Evolutionary conservation across 352 stramenopile species (phyloP), one percentile per base, ranked within the genome.

Genomic region (Globisporangium alternatum): DNA sequence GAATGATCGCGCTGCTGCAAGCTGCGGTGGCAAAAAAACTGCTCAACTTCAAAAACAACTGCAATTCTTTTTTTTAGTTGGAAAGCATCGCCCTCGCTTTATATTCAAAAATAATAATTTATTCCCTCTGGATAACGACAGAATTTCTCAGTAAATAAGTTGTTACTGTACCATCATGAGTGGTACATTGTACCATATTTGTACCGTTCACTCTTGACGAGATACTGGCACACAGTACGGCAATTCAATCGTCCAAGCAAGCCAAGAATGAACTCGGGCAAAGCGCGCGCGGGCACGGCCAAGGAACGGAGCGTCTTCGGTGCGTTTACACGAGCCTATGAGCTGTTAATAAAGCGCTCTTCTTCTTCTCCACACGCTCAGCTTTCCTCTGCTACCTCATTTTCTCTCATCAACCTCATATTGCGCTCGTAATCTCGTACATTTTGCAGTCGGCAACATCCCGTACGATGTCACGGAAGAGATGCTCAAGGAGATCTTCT

Each of bases 381-480:
- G 30, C 53, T 70, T 31, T 56, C 62, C 48, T 35, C 58, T 64
- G 28, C 7, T 69, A 9, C 47, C 15, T 22, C 19, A 39, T 33
- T 12, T 58, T 33, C 31, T 58, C n/a, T 44, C 56, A 30, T 70
- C 31, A 22, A 51, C 61, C 49, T 62, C 12, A 1, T 56, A 17
- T 60, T 70, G 25, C 52, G 19, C 52, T 58, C 31, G 31, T 31
- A 44, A 57, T 41, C 51, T 43, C 21, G 5, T 31, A 35, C 51
- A 67, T 44, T 61, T 22, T n/a, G 47, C 33, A 95, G 86, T 95
- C 47, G 86, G 86, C 63, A 95, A 95, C 68, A 95, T 95, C 56
- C 86, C 86, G 52, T 95, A 95, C 69, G 86, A 95, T 80, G 86
- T 95, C 48, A 90, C 86, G 13, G 86, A 95, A 51, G 86, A 95